Evolutionary conservation across 768 basidiomycete genomes (phyloP).

Genomic region (Trametes elegans): DNA sequence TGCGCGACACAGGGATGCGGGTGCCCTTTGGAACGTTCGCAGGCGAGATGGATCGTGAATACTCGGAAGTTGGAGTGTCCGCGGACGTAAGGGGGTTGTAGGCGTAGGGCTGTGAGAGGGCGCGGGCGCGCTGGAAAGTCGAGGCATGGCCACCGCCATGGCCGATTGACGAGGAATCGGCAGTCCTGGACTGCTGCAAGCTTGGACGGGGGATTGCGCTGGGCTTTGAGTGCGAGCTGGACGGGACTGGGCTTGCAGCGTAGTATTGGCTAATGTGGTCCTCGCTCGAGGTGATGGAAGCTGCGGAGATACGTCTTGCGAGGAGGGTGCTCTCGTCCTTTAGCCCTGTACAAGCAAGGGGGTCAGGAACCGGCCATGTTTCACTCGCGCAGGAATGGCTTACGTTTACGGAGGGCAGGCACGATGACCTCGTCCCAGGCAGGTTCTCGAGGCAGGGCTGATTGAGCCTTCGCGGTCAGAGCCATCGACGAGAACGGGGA

Average conservation of each 20-base stretch:
- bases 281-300: constrained; percentile 60
- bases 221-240: constrained; percentile 29
- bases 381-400: constrained; percentile 27
- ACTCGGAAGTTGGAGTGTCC: constrained; percentile 32
- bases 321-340: constrained; percentile 79
- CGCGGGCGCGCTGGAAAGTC: constrained; percentile 51
- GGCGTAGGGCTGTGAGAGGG: constrained; percentile 60
- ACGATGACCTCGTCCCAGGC: constrained; percentile 85
- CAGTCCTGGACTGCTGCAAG: constrained; percentile 36
- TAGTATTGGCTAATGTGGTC: constrained; percentile 34
- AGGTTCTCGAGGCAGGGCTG: constrained; percentile 38
- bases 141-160: constrained; percentile 21
- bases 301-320: constrained; percentile 71
- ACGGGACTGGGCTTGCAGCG: constrained; percentile 11
- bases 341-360: constrained; percentile 58
- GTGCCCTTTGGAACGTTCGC: constrained; percentile 41
- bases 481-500: constrained; percentile 35
- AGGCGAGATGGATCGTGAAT: constrained; percentile 29
- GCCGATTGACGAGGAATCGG: constrained; percentile 23
- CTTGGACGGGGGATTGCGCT: constrained; percentile 50
- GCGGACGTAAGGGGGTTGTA: constrained; percentile 39
- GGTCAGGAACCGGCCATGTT: constrained; percentile 11
- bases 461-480: constrained; percentile 40
- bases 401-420: constrained; percentile 77
- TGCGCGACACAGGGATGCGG: constrained; percentile 48